Conservation (phyloP, 768 basidiomycete genomes). For the Serpula lacrymans region DNA sequence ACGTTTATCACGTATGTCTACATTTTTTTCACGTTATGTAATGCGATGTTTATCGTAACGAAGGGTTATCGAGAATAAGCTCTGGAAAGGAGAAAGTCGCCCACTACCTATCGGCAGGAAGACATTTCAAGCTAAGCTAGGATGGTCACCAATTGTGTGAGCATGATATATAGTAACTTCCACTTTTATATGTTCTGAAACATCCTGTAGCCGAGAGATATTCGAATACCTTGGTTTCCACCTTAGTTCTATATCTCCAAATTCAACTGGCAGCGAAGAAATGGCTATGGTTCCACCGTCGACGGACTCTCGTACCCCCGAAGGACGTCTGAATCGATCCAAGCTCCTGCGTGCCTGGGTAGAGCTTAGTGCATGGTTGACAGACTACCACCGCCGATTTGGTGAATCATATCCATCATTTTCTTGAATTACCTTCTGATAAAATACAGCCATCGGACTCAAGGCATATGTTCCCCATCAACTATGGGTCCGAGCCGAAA, state of each 20-base stretch:
- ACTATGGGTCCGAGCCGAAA: slow-evolving; percentile 51
- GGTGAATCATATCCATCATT: slow-evolving; percentile 27
- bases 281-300: slow-evolving; percentile 50
- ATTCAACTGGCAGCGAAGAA: slow-evolving; percentile 31
- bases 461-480: slow-evolving; percentile 40
- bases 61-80: slow-evolving; percentile 71
- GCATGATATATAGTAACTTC: slow-evolving; percentile 20
- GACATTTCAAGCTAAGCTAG: slow-evolving; percentile 61
- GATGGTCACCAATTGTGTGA: slow-evolving; percentile 61
- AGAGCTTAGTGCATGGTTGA: slow-evolving; percentile 65
- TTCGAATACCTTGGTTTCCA: slow-evolving; percentile 41
- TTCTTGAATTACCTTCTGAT: slow-evolving; percentile 10
- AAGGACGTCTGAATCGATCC: slow-evolving; percentile 51
- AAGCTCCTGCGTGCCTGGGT: slow-evolving; percentile 79
- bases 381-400: slow-evolving; percentile 50
- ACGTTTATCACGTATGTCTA: slow-evolving; percentile 60
- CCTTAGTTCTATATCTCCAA: slow-evolving; percentile 16
- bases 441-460: slow-evolving; percentile 39
- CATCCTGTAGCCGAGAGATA: slow-evolving; percentile 32
- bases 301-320: slow-evolving; percentile 42
- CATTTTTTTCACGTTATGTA: neutral
- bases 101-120: slow-evolving; percentile 49
- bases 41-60: slow-evolving; percentile 6
- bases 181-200: slow-evolving; percentile 1
- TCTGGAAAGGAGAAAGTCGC: slow-evolving; percentile 70